These are phyloP conservation scores for Penicillium glabrum DNA, from an alignment of 2,329 filamentous ascomycete species.

Conservation along the genomic window DNA sequence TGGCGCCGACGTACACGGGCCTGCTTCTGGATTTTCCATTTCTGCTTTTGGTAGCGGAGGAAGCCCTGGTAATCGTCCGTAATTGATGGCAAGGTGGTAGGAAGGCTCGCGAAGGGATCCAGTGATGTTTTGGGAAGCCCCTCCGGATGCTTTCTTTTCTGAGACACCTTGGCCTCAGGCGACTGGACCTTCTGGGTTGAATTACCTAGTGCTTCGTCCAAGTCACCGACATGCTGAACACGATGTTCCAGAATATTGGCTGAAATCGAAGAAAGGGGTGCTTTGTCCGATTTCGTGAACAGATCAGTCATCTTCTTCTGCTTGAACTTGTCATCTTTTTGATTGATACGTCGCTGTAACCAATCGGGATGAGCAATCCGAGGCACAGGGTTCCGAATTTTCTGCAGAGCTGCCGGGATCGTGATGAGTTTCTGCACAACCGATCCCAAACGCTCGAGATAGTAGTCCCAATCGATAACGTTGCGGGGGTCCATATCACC, in stretches of 20 bases:
- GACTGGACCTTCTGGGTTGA: conserved; percentile 66
- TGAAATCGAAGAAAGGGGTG: conserved; percentile 71
- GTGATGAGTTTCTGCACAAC: conserved; percentile 99
- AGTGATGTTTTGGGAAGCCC: conserved; percentile 59
- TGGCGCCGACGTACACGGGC: conserved; percentile 82
- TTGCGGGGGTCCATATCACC: conserved; percentile 84
- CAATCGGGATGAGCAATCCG: conserved; percentile 93
- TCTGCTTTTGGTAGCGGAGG: conserved; percentile 92
- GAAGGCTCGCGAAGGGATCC: conserved; percentile 80
- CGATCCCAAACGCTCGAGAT: conserved; percentile 89
- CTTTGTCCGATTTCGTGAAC: conserved; percentile 62
- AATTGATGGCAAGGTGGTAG: conserved; percentile 78
- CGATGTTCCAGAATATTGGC: conserved; percentile 62
- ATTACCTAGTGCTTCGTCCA: conserved; percentile 73
- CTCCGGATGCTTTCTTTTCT: conserved; percentile 75
- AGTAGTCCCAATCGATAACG: conserved; percentile 96
- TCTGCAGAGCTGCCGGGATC: conserved; percentile 94
- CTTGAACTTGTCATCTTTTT: conserved; percentile 96
- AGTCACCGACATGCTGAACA: conserved; percentile 59
- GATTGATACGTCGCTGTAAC: conserved; percentile 89
- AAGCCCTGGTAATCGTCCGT: conserved; percentile 86
- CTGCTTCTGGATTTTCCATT: conserved; percentile 97
- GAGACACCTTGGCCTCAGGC: conserved; percentile 55
- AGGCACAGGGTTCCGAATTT: conserved; percentile 90
- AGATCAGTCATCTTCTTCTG: conserved; percentile 98